Evolutionary conservation across 164 flowering plant genomes (phyloP), one percentile per base, ranked within the genome.

Genomic region (Brasenia schreberi): DNA sequence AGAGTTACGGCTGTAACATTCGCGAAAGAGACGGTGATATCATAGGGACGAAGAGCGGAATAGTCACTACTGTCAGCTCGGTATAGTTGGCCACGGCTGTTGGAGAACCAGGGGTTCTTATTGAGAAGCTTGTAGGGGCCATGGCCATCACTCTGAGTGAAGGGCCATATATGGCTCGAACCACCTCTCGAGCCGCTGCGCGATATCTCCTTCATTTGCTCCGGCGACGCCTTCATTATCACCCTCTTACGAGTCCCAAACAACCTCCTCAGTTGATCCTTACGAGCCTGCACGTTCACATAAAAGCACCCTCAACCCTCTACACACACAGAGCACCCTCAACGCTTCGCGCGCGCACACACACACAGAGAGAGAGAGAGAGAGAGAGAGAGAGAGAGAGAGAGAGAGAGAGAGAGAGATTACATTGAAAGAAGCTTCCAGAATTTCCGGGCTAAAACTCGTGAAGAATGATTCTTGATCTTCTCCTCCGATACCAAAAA

Each of bases 391-490:
- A n/a, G 7, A 6, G 62, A n/a, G n/a, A n/a, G 62, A 60, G 62
- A 60, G 62, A 60, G 62, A 61, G 63, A 61, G 63, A 61, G 23
- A 61, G 63, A 61, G 63, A 61, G 63, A 61, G 4, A 23, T 2
- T 72, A 88, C 96, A 66, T 86, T 81, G 58, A 89, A 65, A 18
- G 93, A 85, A 14, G 96, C 87, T 68, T 81, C 80, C 42, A 86
- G 79, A 7, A 89, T 23, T 5, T 85, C 85, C 5, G 39, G 19
- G 80, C 87, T 84, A 79, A 88, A 88, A 18, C 81, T 82, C 4
- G 44, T 70, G 80, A 59, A 84, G 66, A 74, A 81, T 0, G 93
- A 80, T 64, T 82, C 79, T 14, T 83, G 86, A 65, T 84, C 73
- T n/a, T 71, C 70, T 5, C 88, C 87, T 17, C 90, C 88, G 4